Conservation (phyloP, 106 monocot species). For the Dioscorea alata region DNA sequence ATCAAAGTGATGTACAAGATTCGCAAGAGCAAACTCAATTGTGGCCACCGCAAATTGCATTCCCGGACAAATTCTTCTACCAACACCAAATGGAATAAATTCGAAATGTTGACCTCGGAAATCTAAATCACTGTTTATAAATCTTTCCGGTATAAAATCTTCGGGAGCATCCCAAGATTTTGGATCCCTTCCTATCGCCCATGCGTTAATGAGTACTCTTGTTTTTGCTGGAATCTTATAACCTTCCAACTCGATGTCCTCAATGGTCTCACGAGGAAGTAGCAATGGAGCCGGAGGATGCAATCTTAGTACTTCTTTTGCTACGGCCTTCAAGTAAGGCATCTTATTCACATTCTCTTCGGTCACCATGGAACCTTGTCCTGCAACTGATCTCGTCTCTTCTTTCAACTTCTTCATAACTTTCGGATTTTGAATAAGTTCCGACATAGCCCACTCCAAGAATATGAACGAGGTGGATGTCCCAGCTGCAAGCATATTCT, state of each 20-base stretch:
- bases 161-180: background rate
- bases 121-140: background rate
- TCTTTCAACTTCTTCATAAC: background rate
- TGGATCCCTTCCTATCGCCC: background rate
- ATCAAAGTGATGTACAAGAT: background rate
- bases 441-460: background rate
- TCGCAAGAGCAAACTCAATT: background rate
- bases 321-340: background rate
- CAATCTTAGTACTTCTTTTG: background rate
- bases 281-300: background rate
- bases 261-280: background rate
- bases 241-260: background rate
- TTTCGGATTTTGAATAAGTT: background rate
- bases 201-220: background rate
- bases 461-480: background rate
- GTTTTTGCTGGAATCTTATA: background rate
- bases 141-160: background rate
- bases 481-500: background rate
- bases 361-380: background rate
- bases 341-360: background rate
- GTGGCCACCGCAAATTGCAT: background rate
- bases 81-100: background rate
- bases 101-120: background rate
- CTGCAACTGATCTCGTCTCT: background rate
- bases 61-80: background rate